Conservation (phyloP, 225 moss, liverwort and hornwort genomes). For the Marchantia polymorpha region DNA sequence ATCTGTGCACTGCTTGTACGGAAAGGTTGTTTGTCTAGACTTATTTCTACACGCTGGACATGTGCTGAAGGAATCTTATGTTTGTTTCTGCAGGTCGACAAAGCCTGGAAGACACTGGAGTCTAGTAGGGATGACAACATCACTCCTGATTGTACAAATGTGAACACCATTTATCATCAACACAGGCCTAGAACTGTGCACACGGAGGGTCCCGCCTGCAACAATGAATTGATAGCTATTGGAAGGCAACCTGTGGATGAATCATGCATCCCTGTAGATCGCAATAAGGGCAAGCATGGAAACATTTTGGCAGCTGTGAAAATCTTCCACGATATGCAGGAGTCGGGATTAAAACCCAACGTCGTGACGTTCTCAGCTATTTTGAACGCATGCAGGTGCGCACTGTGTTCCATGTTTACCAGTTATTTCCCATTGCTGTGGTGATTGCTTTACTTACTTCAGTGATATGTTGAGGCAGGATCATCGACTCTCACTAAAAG, state of each 20-base stretch:
- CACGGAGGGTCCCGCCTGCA: not conserved
- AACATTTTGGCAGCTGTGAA: constrained; percentile 86
- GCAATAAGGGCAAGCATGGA: constrained; percentile 48
- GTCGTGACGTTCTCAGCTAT: constrained; percentile 97
- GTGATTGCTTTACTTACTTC: no score
- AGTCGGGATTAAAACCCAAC: constrained; percentile 90
- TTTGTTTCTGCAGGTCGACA: constrained; percentile 22
- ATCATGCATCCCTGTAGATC: not conserved
- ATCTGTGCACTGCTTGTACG: no score
- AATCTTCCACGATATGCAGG: constrained; percentile 96
- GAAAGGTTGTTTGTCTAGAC: no score
- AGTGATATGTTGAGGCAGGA: no score
- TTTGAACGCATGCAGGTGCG: constrained; percentile 89
- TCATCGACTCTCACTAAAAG: no score
- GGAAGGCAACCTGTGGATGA: constrained; percentile 3
- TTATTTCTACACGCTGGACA: no score
- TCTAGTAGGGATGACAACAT: constrained; percentile 9
- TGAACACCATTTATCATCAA: constrained; percentile 6
- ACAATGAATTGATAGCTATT: constrained; percentile 6
- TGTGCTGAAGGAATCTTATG: no score
- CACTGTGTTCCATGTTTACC: not conserved
- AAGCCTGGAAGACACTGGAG: constrained; percentile 22
- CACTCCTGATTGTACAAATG: constrained; percentile 4
- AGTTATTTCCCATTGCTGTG: not conserved
- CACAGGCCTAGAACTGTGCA: constrained; percentile 7